Evolutionary conservation across 2,329 filamentous ascomycete genomes (phyloP), one percentile per base, ranked within the genome.

Genomic region (Neopestalotiopsis rosae): DNA sequence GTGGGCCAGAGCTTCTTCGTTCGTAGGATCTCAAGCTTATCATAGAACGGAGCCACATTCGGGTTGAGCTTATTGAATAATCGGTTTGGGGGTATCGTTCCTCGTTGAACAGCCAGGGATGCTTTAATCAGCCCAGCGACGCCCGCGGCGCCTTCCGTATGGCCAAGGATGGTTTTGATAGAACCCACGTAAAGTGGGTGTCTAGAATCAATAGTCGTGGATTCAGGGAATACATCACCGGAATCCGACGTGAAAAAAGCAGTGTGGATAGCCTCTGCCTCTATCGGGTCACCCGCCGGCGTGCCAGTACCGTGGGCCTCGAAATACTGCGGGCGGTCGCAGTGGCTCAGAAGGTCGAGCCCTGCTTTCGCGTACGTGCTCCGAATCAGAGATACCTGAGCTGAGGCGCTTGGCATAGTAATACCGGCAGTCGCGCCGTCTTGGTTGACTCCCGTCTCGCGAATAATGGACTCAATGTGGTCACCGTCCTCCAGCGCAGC

Each of bases 391-490:
- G 63, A 67, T 7, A 68, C 73, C 70, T 83, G 81, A 1, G 79
- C 76, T 1, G 69, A 49, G 0, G 58, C 45, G 52, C 70, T 83
- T 0, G 84, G 85, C 66, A 82, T 75, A 0, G 83, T 84, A 32
- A 85, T 80, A 3, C 83, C 83, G 9, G 70, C 0, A 80, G 82
- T 69, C 10, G 24, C 71, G 6, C 83, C 84, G 69, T 85, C 82
- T 57, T 75, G 72, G 69, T 80, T 81, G 30, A 76, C 61, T 5
- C 71, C 75, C 1, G 77, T 79, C 17, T 75, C 77, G 1, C 78
- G 74, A 61, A 83, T 79, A 20, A 81, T 69, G 24, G 73, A 74
- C 56, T 74, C 71, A 52, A 81, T 79, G 0, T 66, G 56, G 20
- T 70, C 69, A 4, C 80, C 80, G 65, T 82, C 83, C 17, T 71